Base-by-base conservation (phyloP, 441 rosid species). In the Caryocar brasiliense region DNA sequence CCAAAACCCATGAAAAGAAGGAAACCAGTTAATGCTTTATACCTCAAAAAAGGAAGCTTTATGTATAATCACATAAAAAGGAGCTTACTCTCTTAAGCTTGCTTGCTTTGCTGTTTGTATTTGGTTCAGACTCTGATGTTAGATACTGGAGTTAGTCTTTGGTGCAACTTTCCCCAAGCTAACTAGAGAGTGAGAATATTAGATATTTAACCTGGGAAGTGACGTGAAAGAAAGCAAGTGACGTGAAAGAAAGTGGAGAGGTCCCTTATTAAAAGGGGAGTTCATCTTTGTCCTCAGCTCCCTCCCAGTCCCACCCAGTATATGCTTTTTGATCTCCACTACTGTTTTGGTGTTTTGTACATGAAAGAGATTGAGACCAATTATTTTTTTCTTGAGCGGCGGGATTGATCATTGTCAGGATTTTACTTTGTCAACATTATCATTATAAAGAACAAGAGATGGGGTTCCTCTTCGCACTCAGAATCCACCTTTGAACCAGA, bases 371-470 rank as follows among this genome's bases (percentile, higher is more conserved):
- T 14, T 9, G 36, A 39, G 28, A 15, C 43, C 33, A 30, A 9
- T 25, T n/a, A n/a, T n/a, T n/a, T n/a, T 26, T 44, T 66, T 24
- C 48, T 51, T 40, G 62, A 52, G 54, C 61, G 67, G 73, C 69
- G 54, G 40, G 44, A 36, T 36, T 45, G 46, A 65, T 66, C 14
- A 66, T 67, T 59, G 20, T 30, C 20, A 12, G 24, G 33, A 15
- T 43, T 54, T 40, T 43, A 48, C 22, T 37, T 52, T 55, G 48
- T 30, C 64, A 23, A 53, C 58, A 28, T 53, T 33, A 41, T 40
- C 54, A 13, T 44, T 55, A 35, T 5, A 36, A 42, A 44, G 32
- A 56, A 51, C 20, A 10, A 37, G 15, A 37, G 44, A 37, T 17
- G 12, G 47, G 61, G 40, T 14, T 23, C 1, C 11, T 7, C 34